A percentile compares a stretch with the other conserved stretches of the same genome.
These are phyloP conservation scores for Lipomyces orientalis DNA, from an alignment of 805 yeast genomes.

Conservation along the genomic window DNA sequence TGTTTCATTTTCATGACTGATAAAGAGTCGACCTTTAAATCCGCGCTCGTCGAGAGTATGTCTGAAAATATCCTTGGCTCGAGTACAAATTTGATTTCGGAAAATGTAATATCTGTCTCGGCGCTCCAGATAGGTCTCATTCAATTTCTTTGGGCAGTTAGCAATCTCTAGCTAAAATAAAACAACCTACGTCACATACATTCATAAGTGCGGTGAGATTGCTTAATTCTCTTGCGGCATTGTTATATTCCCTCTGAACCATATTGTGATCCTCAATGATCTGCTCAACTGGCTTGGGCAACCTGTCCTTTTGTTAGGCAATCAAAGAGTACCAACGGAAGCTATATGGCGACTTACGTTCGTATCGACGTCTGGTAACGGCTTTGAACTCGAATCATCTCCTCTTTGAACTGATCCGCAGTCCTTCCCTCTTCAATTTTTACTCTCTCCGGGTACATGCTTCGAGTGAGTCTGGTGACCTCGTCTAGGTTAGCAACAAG, in stretches of 20 bases:
- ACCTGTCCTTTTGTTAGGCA: conserved; percentile 11
- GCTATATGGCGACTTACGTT: background rate
- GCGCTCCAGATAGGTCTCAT: conserved; percentile 28
- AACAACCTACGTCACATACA: background rate
- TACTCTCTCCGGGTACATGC: background rate
- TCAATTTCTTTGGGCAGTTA: background rate
- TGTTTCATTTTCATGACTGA: conserved; percentile 54
- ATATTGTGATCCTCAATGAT: conserved; percentile 25
- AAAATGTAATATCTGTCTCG: conserved; percentile 31
- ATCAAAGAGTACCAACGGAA: background rate
- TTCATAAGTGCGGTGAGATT: conserved; percentile 13
- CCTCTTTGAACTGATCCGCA: conserved; percentile 3
- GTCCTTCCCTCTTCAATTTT: conserved; percentile 10
- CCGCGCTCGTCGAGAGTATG: conserved; percentile 58
- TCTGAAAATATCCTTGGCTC: conserved; percentile 43
- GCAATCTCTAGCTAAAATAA: background rate
- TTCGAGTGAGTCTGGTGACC: background rate
- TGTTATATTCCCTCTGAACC: conserved; percentile 19
- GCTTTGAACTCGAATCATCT: conserved; percentile 3
- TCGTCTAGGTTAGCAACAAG: background rate
- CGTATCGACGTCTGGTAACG: background rate
- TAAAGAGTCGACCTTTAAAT: conserved; percentile 71
- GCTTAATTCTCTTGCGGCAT: conserved; percentile 25
- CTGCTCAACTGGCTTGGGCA: conserved; percentile 30
- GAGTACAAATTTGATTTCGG: conserved; percentile 35